Percentiles rank a stretch among this genome's conserved stretches.
These are phyloP conservation scores for Ricinus communis DNA, from an alignment of 345 rosid genomes.

Conservation along the genomic window DNA sequence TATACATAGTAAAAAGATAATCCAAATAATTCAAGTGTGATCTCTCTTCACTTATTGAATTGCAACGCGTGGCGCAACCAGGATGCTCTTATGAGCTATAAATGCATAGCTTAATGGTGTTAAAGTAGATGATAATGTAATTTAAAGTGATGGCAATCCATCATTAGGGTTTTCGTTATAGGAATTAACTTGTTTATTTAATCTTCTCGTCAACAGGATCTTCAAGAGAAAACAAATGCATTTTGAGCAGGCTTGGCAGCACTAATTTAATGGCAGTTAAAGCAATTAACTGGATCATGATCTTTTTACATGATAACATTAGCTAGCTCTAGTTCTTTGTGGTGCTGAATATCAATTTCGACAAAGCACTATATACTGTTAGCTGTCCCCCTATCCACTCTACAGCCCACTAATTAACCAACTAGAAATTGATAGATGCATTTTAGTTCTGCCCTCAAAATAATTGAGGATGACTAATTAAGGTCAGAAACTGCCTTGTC, in stretches of 20 bases:
- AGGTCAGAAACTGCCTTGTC: too few relatives aligned
- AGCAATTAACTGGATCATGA: slow-evolving; percentile 26
- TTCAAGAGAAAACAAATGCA: background rate
- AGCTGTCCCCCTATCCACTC: too few relatives aligned
- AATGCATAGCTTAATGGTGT: background rate
- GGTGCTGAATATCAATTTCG: slow-evolving; percentile 5
- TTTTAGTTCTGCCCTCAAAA: too few relatives aligned
- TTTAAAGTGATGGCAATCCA: background rate
- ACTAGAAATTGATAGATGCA: too few relatives aligned
- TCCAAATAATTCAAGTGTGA: background rate
- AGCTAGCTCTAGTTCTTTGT: slow-evolving; percentile 16
- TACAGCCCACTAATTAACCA: background rate
- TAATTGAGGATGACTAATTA: too few relatives aligned
- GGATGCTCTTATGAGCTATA: background rate
- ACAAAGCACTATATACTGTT: too few relatives aligned
- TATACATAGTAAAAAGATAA: background rate
- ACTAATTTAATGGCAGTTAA: slow-evolving; percentile 32
- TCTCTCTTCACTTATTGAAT: background rate
- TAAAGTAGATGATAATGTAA: background rate
- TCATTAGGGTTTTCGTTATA: background rate
- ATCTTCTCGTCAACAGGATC: too few relatives aligned
- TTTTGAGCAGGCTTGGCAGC: slow-evolving; percentile 3
- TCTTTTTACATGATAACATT: slow-evolving; percentile 9
- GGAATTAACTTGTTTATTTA: too few relatives aligned
- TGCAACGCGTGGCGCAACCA: background rate